Evolutionary conservation across 306 rosid species (phyloP), one percentile per base, ranked within the genome.

Genomic region (Castanea crenata): DNA sequence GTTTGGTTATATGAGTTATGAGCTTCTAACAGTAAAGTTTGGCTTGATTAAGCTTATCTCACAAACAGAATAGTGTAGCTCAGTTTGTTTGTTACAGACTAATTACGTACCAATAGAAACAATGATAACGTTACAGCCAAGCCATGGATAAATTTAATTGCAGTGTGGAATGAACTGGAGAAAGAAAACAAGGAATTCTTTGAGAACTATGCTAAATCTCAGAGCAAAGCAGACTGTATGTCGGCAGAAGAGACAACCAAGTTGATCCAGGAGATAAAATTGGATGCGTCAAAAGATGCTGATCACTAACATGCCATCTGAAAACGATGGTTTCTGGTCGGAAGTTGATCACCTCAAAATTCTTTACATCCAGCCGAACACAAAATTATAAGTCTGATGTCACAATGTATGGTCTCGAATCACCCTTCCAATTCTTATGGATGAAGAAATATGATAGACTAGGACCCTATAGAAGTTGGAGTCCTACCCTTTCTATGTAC

Each of bases 151-250:
- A 18, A 34, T 4, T 56, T 84, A 8, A 41, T 41, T 41, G 89
- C 90, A 95, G 99, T 95, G 74, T 95, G 99, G 99, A 95, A 84
- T 38, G 99, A 90, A 76, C 59, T 95, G 58, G 94, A 90, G 94
- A 95, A 93, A 90, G 98, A 89, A 63, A 95, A 95, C 90, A 88
- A 89, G 82, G 89, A 83, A 12, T 95, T 95, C 85, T 95, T 95
- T 77, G 90, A 91, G 84, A 90, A 86, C 0, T 95, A 95, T 73
- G 80, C 81, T 9, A 71, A 84, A 83, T 88, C 90, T 12, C 91
- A 81, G 69, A 80, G 87, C 59, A 92, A 88, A 73, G 89, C 81
- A 46, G 89, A 90, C 20, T 83, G 87, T 81, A 87, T 90, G 93
- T 87, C 93, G 0, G 97, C 87, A 62, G 93, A 92, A 90, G 99